Base-by-base conservation (phyloP, 352 stramenopile genomes). In the Elongisporangium undulatum region DNA sequence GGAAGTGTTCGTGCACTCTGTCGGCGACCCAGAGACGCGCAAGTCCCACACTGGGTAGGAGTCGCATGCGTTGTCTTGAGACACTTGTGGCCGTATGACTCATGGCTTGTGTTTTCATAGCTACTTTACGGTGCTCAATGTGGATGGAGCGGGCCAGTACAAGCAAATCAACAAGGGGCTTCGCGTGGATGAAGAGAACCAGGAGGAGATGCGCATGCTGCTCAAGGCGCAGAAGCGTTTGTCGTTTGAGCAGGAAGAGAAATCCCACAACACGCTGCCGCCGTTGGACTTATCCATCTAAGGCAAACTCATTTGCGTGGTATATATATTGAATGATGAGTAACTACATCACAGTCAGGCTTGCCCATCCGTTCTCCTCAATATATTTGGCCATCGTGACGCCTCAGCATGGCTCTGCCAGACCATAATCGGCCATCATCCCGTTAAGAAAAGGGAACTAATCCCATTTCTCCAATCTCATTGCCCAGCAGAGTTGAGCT, bases 201-300 rank as follows among this genome's bases (percentile, higher is more conserved):
- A 76, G 49, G 29, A 74, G 7, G 61, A 67, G 12, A 78, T 83
- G 69, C 63, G 67, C 38, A 52, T 63, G 15, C 64, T 74, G 51
- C 51, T 72, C 50, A 83, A 83, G 55, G 71, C 74, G 8, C 66
- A 83, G 51, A 79, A 79, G 51, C 65, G 71, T 1, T 69, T 68
- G 21, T 61, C 70, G 23, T 79, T 82, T 23, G 63, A 79, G 48
- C 61, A 68, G 51, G 71, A 74, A 59, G 68, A 79, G 50, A 69
- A 72, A 48, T 63, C 75, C 17, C 38, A 77, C 26, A 49, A 71
- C 56, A 53, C 54, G 2, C 54, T 79, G 12, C 62, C 70, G 60
- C 68, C 69, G 3, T 60, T 72, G 3, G 52, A 56, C 12, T 45
- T 45, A 17, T 45, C 34, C 10, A 45, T 45, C 12, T 45, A 45